phyloP scores from a whole-genome alignment of 2,329 filamentous ascomycete genomes.

The Samsoniella hepiali region DNA sequence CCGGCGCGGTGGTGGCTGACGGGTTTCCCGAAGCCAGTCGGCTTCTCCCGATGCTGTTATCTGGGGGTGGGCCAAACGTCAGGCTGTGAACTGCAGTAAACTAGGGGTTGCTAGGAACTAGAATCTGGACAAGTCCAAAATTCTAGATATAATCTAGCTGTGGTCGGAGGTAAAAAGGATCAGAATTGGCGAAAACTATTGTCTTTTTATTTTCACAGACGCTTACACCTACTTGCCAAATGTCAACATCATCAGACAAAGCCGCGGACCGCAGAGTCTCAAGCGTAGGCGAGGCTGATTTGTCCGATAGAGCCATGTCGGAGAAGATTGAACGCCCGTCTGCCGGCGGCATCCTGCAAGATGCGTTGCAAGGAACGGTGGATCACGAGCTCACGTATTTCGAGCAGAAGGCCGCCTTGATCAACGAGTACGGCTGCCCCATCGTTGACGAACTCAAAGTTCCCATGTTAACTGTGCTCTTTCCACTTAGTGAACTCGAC shows the following conservation, averaged over 20 bases:
- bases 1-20: not conserved
- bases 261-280: not conserved
- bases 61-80: not conserved
- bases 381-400: conserved; percentile 5
- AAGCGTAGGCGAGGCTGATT: not conserved
- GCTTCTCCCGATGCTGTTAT: conserved; percentile 5
- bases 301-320: not conserved
- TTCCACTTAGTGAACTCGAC: conserved; percentile 38
- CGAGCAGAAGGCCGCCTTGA: conserved; percentile 14
- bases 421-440: conserved; percentile 8
- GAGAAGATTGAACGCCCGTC: not conserved
- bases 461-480: not conserved
- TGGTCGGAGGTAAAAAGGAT: not conserved
- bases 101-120: too few species aligned
- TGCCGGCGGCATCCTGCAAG: not conserved
- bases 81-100: too few species aligned
- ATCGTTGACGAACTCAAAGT: not conserved
- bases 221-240: not conserved
- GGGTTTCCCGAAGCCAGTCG: not conserved
- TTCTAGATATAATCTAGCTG: not conserved
- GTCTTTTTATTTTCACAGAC: not conserved
- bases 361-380: not conserved
- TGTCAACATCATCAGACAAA: not conserved
- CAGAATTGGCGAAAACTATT: not conserved
- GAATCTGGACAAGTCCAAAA: not conserved